Conservation (phyloP, 2,329 filamentous ascomycete genomes). For the Chaetothyriales sp. region DNA sequence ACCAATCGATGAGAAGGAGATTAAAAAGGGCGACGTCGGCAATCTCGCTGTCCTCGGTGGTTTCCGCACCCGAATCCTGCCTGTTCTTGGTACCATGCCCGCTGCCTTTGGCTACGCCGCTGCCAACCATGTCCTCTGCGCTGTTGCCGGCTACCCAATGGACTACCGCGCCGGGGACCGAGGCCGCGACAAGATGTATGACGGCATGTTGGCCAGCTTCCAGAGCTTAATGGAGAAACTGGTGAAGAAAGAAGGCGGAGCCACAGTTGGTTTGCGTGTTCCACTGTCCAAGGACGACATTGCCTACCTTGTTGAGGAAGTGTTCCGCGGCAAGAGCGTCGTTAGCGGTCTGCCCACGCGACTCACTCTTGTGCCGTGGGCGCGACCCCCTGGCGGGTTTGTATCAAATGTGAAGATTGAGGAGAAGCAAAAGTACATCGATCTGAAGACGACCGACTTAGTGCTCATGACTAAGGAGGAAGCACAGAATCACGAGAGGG, state of each 20-base stretch:
- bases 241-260: conserved; percentile 34
- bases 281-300: conserved; percentile 69
- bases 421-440: conserved; percentile 64
- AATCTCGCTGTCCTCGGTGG: conserved; percentile 82
- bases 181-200: conserved; percentile 80
- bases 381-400: conserved; percentile 47
- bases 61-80: conserved; percentile 87
- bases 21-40: conserved; percentile 68
- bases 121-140: conserved; percentile 84
- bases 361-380: conserved; percentile 70
- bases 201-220: conserved; percentile 60
- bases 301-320: conserved; percentile 77
- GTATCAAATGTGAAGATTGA: conserved; percentile 46
- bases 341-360: conserved; percentile 71
- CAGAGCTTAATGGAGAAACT: conserved; percentile 70
- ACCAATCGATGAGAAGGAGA: conserved; percentile 77
- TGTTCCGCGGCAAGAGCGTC: conserved; percentile 69
- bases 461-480: conserved; percentile 90
- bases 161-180: conserved; percentile 71
- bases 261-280: conserved; percentile 60
- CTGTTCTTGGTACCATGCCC: conserved; percentile 92
- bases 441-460: conserved; percentile 53
- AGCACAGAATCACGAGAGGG: conserved; percentile 62
- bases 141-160: conserved; percentile 63
- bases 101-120: conserved; percentile 85